Evolutionary conservation across 2,329 filamentous ascomycete species (phyloP).

Genomic region (Arthroderma sp.): DNA sequence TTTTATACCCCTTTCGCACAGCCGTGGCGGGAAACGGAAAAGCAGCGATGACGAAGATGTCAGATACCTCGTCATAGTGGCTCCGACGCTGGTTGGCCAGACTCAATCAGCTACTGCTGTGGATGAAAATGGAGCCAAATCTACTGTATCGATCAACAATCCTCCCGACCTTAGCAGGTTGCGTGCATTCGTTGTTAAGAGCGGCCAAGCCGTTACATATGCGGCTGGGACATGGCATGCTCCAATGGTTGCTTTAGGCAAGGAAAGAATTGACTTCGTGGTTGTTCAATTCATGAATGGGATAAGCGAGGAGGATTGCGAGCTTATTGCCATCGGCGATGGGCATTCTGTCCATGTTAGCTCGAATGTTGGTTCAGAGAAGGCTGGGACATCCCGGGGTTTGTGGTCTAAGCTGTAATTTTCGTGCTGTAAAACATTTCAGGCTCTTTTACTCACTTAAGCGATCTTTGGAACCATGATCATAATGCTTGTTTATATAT

Average conservation of each 20-base stretch:
- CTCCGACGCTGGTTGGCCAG: slow-evolving; percentile 51
- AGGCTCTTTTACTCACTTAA: not conserved
- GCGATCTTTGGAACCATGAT: not conserved
- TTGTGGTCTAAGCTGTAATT: not conserved
- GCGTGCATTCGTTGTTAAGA: slow-evolving; percentile 64
- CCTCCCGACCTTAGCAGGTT: slow-evolving; percentile 60
- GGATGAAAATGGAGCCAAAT: not conserved
- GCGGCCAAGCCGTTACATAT: slow-evolving; percentile 79
- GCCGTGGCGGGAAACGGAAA: slow-evolving; percentile 23
- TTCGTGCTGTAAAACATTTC: not conserved
- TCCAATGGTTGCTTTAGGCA: slow-evolving; percentile 80
- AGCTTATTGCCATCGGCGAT: slow-evolving; percentile 50
- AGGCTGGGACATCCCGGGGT: too few relatives aligned
- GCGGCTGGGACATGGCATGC: slow-evolving; percentile 89
- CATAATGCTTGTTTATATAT: too few relatives aligned
- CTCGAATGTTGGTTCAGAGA: not conserved
- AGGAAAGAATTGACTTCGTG: slow-evolving; percentile 62
- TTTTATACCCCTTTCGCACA: slow-evolving; percentile 59
- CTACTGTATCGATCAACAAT: slow-evolving; percentile 28
- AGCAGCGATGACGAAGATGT: slow-evolving; percentile 13
- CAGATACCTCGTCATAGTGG: slow-evolving; percentile 73
- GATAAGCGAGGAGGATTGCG: slow-evolving; percentile 70
- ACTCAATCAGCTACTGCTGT: slow-evolving; percentile 21
- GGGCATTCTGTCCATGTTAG: not conserved
- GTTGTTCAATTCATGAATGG: slow-evolving; percentile 84